These are phyloP conservation scores for Pyropia haitanensis DNA, from an alignment of 23 red algal genomes.

Conservation along the genomic window DNA sequence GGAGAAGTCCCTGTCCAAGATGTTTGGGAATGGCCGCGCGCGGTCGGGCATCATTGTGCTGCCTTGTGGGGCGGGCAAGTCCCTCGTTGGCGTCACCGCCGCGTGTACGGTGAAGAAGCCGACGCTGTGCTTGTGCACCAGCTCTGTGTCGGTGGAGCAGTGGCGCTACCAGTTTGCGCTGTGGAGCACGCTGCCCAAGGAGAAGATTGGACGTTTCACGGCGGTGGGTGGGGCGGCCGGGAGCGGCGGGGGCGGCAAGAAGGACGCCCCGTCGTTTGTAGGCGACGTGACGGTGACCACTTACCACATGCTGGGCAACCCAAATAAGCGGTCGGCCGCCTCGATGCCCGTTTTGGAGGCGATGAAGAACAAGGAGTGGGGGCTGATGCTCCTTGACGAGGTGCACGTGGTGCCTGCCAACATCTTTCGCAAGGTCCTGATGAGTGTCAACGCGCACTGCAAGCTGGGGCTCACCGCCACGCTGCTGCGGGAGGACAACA, in stretches of 20 bases:
- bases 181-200: conserved; percentile 84
- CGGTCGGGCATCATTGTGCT: conserved; percentile 95
- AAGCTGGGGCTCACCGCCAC: conserved; percentile 97
- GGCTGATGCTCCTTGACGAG: conserved; percentile 90
- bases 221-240: conserved; percentile 14
- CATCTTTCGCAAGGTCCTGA: conserved; percentile 90
- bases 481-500: conserved; percentile 88
- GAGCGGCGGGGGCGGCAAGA: conserved; percentile 19
- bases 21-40: conserved; percentile 99
- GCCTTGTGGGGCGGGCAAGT: conserved; percentile 94
- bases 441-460: conserved; percentile 91
- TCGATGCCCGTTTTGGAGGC: conserved; percentile 75
- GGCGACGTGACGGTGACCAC: conserved; percentile 86
- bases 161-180: conserved; percentile 97
- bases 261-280: conserved; percentile 43
- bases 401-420: conserved; percentile 99
- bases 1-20: conserved; percentile 95
- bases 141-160: conserved; percentile 96
- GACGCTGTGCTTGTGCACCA: conserved; percentile 80
- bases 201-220: conserved; percentile 82
- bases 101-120: conserved; percentile 98
- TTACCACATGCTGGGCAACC: conserved; percentile 92
- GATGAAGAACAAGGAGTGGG: conserved; percentile 87
- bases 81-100: conserved; percentile 87
- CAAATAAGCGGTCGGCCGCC: conserved; percentile 62